Evolutionary conservation across 176 grass and related monocot species (phyloP).

Genomic region (maize (Zea mays)): DNA sequence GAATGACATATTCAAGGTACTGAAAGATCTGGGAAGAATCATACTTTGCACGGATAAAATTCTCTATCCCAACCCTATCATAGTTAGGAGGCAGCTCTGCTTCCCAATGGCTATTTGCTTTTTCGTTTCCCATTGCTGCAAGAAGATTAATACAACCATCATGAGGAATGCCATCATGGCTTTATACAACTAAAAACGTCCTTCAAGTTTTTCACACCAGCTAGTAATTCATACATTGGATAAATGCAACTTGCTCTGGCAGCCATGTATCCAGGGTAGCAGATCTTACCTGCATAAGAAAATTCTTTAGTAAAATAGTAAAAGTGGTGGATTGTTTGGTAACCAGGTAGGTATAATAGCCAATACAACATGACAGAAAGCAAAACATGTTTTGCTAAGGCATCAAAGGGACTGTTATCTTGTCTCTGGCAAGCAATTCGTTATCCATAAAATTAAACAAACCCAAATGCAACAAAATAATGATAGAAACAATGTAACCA

Average conservation of each 20-base stretch:
- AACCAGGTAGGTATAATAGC: too few relatives aligned
- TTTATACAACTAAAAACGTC: slow-evolving; percentile 1
- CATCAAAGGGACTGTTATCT: neutral
- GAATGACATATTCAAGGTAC: slow-evolving; percentile 21
- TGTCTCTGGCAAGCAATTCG: neutral
- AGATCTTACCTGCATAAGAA: slow-evolving; percentile 74
- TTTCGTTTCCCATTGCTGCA: slow-evolving; percentile 99
- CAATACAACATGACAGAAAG: neutral
- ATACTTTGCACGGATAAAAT: slow-evolving; percentile 98
- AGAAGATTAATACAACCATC: slow-evolving; percentile 9
- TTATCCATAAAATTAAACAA: neutral
- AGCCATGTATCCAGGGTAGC: slow-evolving; percentile 98
- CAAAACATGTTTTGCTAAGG: neutral
- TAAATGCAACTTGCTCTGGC: slow-evolving; percentile 97
- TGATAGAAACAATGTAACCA: neutral
- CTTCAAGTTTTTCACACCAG: slow-evolving; percentile 31
- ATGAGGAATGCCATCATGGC: slow-evolving; percentile 17
- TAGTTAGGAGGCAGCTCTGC: slow-evolving; percentile 94
- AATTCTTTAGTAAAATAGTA: slow-evolving; percentile 7
- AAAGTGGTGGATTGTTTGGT: neutral
- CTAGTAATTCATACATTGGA: slow-evolving; percentile 68
- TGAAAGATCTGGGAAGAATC: slow-evolving; percentile 29
- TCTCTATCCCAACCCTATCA: slow-evolving; percentile 94
- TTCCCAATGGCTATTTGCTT: slow-evolving; percentile 93
- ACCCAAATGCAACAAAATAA: neutral